Evolutionary conservation across 2,329 filamentous ascomycete genomes (phyloP).

Genomic region (Diplodia intermedia): DNA sequence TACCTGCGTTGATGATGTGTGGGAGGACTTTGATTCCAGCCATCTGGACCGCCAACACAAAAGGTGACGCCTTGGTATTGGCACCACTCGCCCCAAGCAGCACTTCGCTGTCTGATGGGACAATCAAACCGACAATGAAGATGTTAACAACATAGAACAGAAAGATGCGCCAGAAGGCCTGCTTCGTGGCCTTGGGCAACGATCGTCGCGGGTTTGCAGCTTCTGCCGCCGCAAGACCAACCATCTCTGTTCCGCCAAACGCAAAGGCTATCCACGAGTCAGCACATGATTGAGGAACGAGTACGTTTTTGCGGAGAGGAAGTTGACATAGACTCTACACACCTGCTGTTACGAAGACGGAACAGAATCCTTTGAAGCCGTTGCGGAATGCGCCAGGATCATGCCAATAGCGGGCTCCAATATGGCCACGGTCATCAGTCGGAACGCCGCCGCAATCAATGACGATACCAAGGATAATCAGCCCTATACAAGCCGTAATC

Average conservation of each 20-base stretch:
- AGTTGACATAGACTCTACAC: neutral
- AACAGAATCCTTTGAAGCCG: conserved; percentile 69
- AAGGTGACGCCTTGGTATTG: conserved; percentile 62
- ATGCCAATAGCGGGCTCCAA: conserved; percentile 67
- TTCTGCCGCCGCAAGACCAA: conserved; percentile 67
- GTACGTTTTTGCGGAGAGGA: too few relatives aligned
- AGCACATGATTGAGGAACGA: too few relatives aligned
- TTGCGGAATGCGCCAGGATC: conserved; percentile 63
- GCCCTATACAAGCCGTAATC: conserved; percentile 64
- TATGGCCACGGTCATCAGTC: conserved; percentile 61
- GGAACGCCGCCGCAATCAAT: conserved; percentile 67
- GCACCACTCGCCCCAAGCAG: conserved; percentile 47
- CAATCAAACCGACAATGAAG: conserved; percentile 54
- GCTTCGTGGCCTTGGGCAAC: conserved; percentile 53
- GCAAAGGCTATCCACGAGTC: conserved; percentile 56
- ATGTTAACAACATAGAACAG: conserved; percentile 56
- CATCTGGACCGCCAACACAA: conserved; percentile 69
- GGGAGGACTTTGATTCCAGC: conserved; percentile 67
- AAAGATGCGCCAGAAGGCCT: conserved; percentile 57
- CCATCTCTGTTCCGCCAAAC: conserved; percentile 68
- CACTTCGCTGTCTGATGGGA: conserved; percentile 43
- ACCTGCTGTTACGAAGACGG: conserved; percentile 66
- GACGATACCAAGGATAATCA: conserved; percentile 69
- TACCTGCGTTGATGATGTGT: conserved; percentile 67
- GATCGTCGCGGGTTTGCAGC: conserved; percentile 62